Evolutionary conservation across 2,329 filamentous ascomycete genomes (phyloP).

Genomic region (Stagonosporopsis rhizophila): DNA sequence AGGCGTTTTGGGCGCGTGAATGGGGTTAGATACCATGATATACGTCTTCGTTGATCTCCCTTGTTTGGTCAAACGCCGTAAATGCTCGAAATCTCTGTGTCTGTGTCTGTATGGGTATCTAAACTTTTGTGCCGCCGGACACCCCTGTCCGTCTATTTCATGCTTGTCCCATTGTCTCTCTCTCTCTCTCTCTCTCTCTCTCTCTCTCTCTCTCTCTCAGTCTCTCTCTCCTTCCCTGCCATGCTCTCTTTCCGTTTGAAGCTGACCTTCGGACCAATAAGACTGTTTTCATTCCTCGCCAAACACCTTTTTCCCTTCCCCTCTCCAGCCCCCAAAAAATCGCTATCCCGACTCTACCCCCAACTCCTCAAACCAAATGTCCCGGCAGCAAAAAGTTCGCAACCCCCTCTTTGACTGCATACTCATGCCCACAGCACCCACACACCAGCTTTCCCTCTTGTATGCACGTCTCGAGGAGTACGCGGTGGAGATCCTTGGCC

Average conservation of each 20-base stretch:
- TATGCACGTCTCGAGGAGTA: slow-evolving; percentile 90
- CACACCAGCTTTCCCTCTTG: slow-evolving; percentile 88
- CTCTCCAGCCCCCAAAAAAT: background rate
- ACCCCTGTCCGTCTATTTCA: background rate
- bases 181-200: background rate
- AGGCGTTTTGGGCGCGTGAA: slow-evolving; percentile 25
- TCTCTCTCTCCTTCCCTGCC: background rate
- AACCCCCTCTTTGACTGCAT: slow-evolving; percentile 93
- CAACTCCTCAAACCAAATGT: slow-evolving; percentile 71
- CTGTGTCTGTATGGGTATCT: slow-evolving; percentile 31
- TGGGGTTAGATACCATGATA: slow-evolving; percentile 26
- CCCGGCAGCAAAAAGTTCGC: slow-evolving; percentile 94
- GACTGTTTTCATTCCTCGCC: background rate
- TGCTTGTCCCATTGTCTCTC: background rate
- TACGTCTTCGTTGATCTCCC: slow-evolving; percentile 5
- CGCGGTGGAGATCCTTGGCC: slow-evolving; percentile 77
- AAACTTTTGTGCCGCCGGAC: slow-evolving; percentile 13
- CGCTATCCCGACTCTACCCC: background rate
- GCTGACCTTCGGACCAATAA: no score
- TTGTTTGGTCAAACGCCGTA: background rate
- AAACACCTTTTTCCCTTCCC: background rate
- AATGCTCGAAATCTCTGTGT: slow-evolving; percentile 6
- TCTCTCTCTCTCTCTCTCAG: background rate
- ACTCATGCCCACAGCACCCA: slow-evolving; percentile 90
- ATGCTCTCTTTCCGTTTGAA: no score